Evolutionary conservation across 2,329 filamentous ascomycete species (phyloP).

Genomic region (Penicillium expansum): DNA sequence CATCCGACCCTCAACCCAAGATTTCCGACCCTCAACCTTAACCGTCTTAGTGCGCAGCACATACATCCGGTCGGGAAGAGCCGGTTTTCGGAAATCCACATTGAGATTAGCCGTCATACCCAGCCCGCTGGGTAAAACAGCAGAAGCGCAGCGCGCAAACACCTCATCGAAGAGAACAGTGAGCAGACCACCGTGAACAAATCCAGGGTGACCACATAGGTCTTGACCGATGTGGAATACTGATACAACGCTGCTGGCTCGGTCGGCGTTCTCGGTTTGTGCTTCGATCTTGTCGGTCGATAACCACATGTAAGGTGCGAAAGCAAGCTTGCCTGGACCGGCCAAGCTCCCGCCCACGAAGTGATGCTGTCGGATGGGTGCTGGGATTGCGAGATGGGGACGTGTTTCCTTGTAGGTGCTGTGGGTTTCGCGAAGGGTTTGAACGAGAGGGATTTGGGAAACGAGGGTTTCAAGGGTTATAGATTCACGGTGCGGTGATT

Average conservation of each 20-base stretch:
- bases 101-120: slow-evolving; percentile 41
- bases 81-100: slow-evolving; percentile 37
- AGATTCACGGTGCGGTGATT: not conserved
- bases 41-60: slow-evolving; percentile 33
- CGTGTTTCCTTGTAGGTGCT: slow-evolving; percentile 66
- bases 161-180: slow-evolving; percentile 38
- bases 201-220: slow-evolving; percentile 37
- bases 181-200: slow-evolving; percentile 37
- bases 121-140: slow-evolving; percentile 31
- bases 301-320: slow-evolving; percentile 63
- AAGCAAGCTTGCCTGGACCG: slow-evolving; percentile 68
- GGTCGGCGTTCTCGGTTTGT: not conserved
- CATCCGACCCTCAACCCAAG: slow-evolving; percentile 38
- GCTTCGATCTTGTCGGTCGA: slow-evolving; percentile 8
- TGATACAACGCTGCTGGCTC: slow-evolving; percentile 22
- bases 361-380: slow-evolving; percentile 64
- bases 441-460: slow-evolving; percentile 62
- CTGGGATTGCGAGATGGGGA: slow-evolving; percentile 80
- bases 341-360: slow-evolving; percentile 75
- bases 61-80: slow-evolving; percentile 32
- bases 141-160: slow-evolving; percentile 37
- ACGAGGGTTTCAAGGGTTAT: slow-evolving; percentile 27
- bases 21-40: slow-evolving; percentile 38
- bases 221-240: slow-evolving; percentile 35
- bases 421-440: slow-evolving; percentile 61